Base-by-base conservation (phyloP, 2,329 filamentous ascomycete genomes). In the Claviceps humidiphila region DNA sequence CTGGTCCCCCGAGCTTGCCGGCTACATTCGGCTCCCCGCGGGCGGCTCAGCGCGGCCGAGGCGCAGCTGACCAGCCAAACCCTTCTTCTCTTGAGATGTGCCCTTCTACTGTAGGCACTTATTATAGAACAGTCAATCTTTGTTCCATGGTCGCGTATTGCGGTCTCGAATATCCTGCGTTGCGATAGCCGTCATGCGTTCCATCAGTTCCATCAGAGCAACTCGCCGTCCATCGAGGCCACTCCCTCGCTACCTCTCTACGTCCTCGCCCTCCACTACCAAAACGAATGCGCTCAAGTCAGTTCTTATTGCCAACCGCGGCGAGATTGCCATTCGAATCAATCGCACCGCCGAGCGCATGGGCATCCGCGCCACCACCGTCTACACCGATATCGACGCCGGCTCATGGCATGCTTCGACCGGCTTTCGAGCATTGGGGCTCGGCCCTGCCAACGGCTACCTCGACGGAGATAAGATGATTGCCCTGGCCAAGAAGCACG, bases 381-480 rank as follows among this genome's bases (percentile, higher is more conserved):
- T 98, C 54, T 98, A 95, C 70, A 98, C 93, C 7, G 87, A 95
- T 58, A 87, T 91, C 41, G 93, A 98, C 67, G 84, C 87, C 53
- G 75, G 74, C 56, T 85, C 89, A 34, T 93, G 95, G 69, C 93
- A 98, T 73, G 89, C 91, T 37, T 74, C 89, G 53, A 85, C 85
- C 60, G 90, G 89, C 26, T 85, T 87, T 2, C 87, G 87, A 65
- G 84, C 90, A 26, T 80, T 95, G 47, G 89, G 89, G 56, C 78
- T 98, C 11, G 90, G 90, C 22, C 80, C 84, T 7, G 81, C 89
- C 16, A 85, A 85, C 48, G 89, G 86, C 51, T 98, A 98, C 66
- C 82, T 98, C 43, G 91, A 98, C 66, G 90, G 90, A 53, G 87
- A 95, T 62, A 82, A 87, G 57, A 97, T 98, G 64, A 91, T 98